phyloP scores from a whole-genome alignment of 2,329 filamentous ascomycete species.

The Penicillium psychrosexuale region DNA sequence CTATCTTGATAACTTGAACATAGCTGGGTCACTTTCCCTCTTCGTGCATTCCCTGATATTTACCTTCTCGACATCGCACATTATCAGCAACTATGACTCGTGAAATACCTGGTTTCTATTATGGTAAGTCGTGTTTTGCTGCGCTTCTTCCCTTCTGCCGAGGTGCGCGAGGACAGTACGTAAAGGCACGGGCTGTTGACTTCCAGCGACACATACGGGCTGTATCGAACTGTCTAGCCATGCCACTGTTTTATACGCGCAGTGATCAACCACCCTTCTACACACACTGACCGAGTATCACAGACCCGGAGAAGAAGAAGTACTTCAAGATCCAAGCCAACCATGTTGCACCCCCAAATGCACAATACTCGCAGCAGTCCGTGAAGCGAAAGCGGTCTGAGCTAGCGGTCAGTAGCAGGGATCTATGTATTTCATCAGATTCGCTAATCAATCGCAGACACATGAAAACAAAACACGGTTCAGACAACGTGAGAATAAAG shows the following conservation, averaged over 20 bases:
- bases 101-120: constrained; percentile 36
- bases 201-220: background rate
- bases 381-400: constrained; percentile 57
- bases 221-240: background rate
- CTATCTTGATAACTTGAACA: background rate
- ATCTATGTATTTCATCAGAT: background rate
- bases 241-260: background rate
- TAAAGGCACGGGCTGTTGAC: background rate
- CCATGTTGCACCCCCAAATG: constrained; percentile 49
- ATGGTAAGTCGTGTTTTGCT: constrained; percentile 23
- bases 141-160: background rate
- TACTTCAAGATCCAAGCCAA: constrained; percentile 65
- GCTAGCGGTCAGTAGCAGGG: constrained; percentile 32
- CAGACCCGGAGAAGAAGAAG: constrained; percentile 55
- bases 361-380: constrained; percentile 56
- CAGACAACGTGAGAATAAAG: constrained; percentile 28
- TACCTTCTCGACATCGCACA: background rate
- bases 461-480: constrained; percentile 26
- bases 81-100: constrained; percentile 23
- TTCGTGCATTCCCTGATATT: background rate
- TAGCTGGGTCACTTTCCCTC: background rate
- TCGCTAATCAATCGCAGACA: constrained; percentile 24
- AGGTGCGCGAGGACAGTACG: background rate
- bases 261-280: background rate
- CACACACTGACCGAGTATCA: background rate